These are phyloP conservation scores for Pestalotiopsis sp. DNA, from an alignment of 2,329 filamentous ascomycete species.

Conservation along the genomic window DNA sequence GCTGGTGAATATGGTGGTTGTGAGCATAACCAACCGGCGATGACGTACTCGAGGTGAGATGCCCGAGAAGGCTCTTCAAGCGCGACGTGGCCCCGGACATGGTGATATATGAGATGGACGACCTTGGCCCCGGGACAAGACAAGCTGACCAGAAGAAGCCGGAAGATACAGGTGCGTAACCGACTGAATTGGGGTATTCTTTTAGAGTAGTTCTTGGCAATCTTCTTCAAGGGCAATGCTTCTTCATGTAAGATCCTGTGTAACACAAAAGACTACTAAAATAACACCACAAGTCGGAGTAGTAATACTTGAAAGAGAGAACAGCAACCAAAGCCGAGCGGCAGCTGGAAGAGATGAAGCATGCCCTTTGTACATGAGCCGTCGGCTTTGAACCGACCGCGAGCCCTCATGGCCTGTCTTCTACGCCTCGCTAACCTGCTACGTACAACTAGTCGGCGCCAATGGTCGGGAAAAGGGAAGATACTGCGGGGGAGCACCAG, in stretches of 20 bases:
- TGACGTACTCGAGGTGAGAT: constrained; percentile 42
- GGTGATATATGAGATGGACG: constrained; percentile 18
- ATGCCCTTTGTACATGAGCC: not conserved
- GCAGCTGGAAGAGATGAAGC: not conserved
- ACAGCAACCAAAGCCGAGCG: not conserved
- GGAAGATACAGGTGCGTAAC: not conserved
- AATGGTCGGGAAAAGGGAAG: not conserved
- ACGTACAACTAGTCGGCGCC: not conserved
- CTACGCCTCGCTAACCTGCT: not conserved
- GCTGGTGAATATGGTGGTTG: constrained; percentile 69
- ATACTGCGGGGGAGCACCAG: not conserved
- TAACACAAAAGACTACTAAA: not conserved
- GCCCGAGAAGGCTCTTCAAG: constrained; percentile 59
- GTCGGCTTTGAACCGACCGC: not conserved
- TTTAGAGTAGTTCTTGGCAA: too few relatives aligned
- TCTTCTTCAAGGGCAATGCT: too few relatives aligned
- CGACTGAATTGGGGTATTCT: not conserved
- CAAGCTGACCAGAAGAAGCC: not conserved
- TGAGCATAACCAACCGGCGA: constrained; percentile 44
- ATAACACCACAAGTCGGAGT: not conserved
- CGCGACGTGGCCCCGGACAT: constrained; percentile 70
- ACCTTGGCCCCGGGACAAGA: too few relatives aligned
- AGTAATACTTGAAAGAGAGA: not conserved
- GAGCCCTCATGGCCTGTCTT: not conserved
- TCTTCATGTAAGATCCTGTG: not conserved